phyloP scores from a whole-genome alignment of 73 alveolate species.

The Breviolum minutum region DNA sequence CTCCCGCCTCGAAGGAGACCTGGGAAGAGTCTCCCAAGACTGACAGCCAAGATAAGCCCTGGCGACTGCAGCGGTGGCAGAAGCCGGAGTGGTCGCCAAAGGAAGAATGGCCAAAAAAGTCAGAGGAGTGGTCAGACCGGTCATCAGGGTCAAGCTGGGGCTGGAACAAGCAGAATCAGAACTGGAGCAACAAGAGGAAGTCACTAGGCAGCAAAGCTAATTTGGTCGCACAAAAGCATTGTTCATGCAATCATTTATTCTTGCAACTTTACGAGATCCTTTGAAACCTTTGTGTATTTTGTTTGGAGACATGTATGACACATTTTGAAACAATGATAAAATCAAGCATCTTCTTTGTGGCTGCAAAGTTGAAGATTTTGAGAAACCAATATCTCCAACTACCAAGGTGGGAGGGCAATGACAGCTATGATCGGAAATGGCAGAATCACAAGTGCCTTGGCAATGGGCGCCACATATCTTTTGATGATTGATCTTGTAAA shows the following conservation, averaged over 20 bases:
- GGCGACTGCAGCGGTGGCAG: neutral
- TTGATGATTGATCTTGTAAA: no score
- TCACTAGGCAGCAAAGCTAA: neutral
- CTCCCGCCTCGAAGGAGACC: neutral
- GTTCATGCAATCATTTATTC: no score
- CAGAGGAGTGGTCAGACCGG: slow-evolving; percentile 1
- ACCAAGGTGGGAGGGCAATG: slow-evolving; percentile 14
- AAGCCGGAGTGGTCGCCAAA: neutral
- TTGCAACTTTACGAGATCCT: neutral
- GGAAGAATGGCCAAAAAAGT: neutral
- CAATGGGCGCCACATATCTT: neutral
- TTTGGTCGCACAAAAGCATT: no score
- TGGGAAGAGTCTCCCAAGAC: neutral
- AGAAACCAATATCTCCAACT: neutral
- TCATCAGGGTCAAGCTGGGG: slow-evolving; percentile 8
- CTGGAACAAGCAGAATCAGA: slow-evolving; percentile 18
- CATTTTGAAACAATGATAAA: neutral
- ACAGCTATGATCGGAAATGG: neutral
- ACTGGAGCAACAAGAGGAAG: slow-evolving; percentile 45
- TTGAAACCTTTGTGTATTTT: neutral
- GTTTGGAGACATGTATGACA: neutral
- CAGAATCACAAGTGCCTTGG: slow-evolving; percentile 39
- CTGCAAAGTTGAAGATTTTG: neutral
- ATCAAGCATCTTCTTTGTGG: neutral
- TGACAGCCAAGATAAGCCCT: neutral